Evolutionary conservation across 2,329 filamentous ascomycete genomes (phyloP).

Genomic region (Apiospora kogelbergensis): DNA sequence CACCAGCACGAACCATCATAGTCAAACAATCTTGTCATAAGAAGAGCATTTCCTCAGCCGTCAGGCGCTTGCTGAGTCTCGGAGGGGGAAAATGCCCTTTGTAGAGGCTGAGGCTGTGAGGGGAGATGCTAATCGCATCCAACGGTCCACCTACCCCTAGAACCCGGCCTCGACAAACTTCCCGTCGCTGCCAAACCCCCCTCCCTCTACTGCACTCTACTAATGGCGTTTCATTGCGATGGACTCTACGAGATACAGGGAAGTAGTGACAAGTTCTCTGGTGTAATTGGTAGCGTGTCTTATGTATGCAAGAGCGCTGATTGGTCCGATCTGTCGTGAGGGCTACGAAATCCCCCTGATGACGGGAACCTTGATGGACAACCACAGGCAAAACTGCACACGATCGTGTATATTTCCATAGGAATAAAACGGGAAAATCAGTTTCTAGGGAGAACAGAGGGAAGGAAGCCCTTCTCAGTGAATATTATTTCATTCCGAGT

Average conservation of each 20-base stretch:
- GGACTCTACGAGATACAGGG: neutral
- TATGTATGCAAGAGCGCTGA: neutral
- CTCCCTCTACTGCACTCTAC: neutral
- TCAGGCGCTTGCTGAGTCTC: neutral
- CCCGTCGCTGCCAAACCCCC: neutral
- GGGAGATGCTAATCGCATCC: neutral
- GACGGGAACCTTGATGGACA: conserved; percentile 3
- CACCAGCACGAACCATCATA: neutral
- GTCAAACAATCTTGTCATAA: neutral
- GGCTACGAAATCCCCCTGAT: neutral
- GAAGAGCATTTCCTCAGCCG: neutral
- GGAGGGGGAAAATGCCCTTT: neutral
- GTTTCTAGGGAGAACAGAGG: neutral
- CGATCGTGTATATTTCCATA: neutral
- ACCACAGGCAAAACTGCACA: neutral
- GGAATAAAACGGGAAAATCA: neutral
- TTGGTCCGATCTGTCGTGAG: neutral
- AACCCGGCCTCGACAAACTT: neutral
- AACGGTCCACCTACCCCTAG: neutral
- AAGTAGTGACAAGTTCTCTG: neutral
- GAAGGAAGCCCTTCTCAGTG: neutral
- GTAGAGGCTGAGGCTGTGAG: neutral
- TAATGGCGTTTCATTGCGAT: neutral
- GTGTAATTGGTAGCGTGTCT: neutral
- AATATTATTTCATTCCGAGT: neutral